These are phyloP conservation scores for Omphalotus olearius DNA, from an alignment of 1,284 basidiomycete genomes.

Conservation along the genomic window DNA sequence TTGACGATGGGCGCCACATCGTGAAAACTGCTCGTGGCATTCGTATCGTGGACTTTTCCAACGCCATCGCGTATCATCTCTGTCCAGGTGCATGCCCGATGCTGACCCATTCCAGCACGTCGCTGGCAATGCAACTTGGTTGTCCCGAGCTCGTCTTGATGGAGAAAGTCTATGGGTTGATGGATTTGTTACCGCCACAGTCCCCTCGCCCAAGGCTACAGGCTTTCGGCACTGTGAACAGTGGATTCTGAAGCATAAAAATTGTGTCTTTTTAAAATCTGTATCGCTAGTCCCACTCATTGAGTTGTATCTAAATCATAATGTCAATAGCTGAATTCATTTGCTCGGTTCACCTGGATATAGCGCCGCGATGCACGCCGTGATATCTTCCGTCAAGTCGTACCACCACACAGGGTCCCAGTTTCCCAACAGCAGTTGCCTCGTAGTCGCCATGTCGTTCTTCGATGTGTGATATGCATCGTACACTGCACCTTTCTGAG, in stretches of 20 bases:
- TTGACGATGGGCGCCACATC: slow-evolving; percentile 18
- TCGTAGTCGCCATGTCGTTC: slow-evolving; percentile 24
- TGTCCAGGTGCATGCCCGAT: slow-evolving; percentile 7
- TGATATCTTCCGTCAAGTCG: slow-evolving; percentile 35
- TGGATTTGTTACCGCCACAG: neutral
- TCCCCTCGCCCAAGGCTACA: neutral
- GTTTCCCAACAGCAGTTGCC: slow-evolving; percentile 29
- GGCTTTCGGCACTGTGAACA: neutral
- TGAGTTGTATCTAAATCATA: too few relatives aligned
- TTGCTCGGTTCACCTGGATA: neutral
- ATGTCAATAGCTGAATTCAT: too few relatives aligned
- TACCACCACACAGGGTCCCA: slow-evolving; percentile 49
- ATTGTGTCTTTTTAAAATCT: neutral
- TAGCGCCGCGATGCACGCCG: slow-evolving; percentile 22
- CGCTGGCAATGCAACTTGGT: neutral
- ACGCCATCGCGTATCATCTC: slow-evolving; percentile 1
- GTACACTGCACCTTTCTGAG: slow-evolving; percentile 35
- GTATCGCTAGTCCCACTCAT: neutral
- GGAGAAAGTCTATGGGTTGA: slow-evolving; percentile 7
- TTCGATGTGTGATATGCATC: slow-evolving; percentile 30
- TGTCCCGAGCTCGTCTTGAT: slow-evolving; percentile 8
- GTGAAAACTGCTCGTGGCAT: slow-evolving; percentile 1
- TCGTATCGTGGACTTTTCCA: slow-evolving; percentile 10
- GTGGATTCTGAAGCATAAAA: neutral
- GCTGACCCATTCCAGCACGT: neutral